These are phyloP conservation scores for Neoascochyta sp. DNA, from an alignment of 2,329 filamentous ascomycete genomes.

Conservation along the genomic window DNA sequence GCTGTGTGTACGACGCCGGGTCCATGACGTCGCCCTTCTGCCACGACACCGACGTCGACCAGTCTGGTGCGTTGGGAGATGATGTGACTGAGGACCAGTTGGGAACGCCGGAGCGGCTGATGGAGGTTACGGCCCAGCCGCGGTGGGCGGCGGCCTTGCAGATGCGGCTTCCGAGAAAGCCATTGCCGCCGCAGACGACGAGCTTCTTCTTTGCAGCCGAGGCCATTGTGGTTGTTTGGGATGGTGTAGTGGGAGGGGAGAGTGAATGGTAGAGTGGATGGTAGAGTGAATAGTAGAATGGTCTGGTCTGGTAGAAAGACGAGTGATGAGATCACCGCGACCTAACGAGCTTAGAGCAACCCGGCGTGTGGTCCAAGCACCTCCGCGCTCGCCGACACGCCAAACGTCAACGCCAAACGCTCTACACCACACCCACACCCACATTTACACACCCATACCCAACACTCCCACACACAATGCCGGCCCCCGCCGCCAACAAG, in stretches of 20 bases:
- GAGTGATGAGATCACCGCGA: constrained; percentile 38
- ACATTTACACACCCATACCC: not conserved
- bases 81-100: constrained; percentile 78
- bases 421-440: not conserved
- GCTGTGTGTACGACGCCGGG: constrained; percentile 71
- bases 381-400: no score
- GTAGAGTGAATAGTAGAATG: no score
- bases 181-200: constrained; percentile 89
- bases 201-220: constrained; percentile 67
- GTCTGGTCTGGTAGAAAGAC: no score
- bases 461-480: constrained; percentile 41
- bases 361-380: no score
- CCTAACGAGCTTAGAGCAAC: no score
- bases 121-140: constrained; percentile 88
- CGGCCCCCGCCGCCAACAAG: constrained; percentile 53
- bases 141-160: constrained; percentile 82
- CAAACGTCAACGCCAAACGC: no score
- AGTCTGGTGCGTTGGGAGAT: constrained; percentile 66
- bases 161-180: constrained; percentile 80
- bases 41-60: constrained; percentile 83
- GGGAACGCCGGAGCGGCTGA: constrained; percentile 92
- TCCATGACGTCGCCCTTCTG: constrained; percentile 82
- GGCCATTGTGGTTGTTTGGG: constrained; percentile 42
- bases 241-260: constrained; percentile 3
- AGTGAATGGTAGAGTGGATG: constrained; percentile 2